Conservation (phyloP, 2,329 filamentous ascomycete species). For the Neospermospora avenae region DNA sequence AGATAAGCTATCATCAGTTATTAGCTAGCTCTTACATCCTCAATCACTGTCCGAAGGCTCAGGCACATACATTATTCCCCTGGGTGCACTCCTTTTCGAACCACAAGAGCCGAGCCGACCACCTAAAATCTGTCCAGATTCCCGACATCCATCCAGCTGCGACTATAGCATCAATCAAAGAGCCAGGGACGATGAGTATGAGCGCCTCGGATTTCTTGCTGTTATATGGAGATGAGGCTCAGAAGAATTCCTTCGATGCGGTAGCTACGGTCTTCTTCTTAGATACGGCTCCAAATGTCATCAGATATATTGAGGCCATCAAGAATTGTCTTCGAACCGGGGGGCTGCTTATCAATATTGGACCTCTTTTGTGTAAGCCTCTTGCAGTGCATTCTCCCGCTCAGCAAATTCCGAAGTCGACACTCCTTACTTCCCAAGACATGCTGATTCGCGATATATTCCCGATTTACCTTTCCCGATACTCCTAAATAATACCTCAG, state of each 20-base stretch:
- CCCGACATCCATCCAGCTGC: slow-evolving; percentile 76
- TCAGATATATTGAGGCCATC: slow-evolving; percentile 85
- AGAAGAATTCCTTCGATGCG: slow-evolving; percentile 67
- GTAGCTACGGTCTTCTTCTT: slow-evolving; percentile 94
- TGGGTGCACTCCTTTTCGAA: slow-evolving; percentile 91
- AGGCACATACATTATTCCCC: slow-evolving; percentile 73
- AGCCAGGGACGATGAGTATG: slow-evolving; percentile 78
- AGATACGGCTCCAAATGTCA: slow-evolving; percentile 90
- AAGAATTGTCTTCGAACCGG: slow-evolving; percentile 70
- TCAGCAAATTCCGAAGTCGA: no score
- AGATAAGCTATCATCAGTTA: slow-evolving; percentile 97
- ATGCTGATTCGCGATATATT: no score
- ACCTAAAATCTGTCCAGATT: slow-evolving; percentile 69
- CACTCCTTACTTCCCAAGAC: no score
- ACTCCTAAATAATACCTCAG: no score
- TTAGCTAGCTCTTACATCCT: slow-evolving; percentile 76
- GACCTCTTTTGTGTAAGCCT: slow-evolving; percentile 70
- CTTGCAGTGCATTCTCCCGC: no score
- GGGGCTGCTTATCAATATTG: slow-evolving; percentile 85
- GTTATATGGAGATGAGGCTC: slow-evolving; percentile 67
- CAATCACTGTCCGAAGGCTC: slow-evolving; percentile 58
- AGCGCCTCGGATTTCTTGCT: slow-evolving; percentile 88
- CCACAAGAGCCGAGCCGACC: slow-evolving; percentile 67
- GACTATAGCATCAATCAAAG: slow-evolving; percentile 41
- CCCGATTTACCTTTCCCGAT: no score